Evolutionary conservation across 495 filamentous ascomycete genomes (phyloP), one percentile per base, ranked within the genome.

Genomic region (Cudoniella acicularis): DNA sequence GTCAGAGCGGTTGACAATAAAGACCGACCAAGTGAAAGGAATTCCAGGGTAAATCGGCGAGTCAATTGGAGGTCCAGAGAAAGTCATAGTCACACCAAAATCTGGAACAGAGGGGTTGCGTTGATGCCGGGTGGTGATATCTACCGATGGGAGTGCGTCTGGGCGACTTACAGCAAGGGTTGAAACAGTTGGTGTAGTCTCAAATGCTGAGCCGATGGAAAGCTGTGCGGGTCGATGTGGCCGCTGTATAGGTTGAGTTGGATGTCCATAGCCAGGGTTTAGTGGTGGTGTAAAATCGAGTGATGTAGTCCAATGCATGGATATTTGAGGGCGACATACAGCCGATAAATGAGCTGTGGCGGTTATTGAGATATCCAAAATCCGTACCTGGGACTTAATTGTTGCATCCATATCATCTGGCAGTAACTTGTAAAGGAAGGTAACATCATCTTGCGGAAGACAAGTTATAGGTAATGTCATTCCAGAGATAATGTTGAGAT

Each of bases 21-120:
- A 91, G 18, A 96, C 83, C 42, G 82, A 79, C 93, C 92, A 96
- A n/a, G 75, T 72, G 69, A 98, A 96, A 11, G 84, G 80, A 41
- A 90, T 82, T 2, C 92, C 91, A 2, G 91, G 82, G 49, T 80
- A 76, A 23, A 89, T 83, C 2, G 62, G 52, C 13, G 73, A 69
- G 49, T 73, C 69, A 20, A 68, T 65, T 11, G 71, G 67, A 10
- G 88, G 88, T 0, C 82, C 86, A 10, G 84, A 84, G 59, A 89
- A 83, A 18, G 91, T 91, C 58, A 94, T 80, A 3, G 86, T 90
- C 46, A 94, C 81, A 9, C 89, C 89, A 47, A 88, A 79, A 63
- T 87, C 84, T 1, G 74, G 75, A 22, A 80, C 66, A 17, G 78
- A 74, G 57, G 79, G 69, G 30, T 74, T 73, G 54, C 75, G 69